These are phyloP conservation scores for Calonectria fujianensis DNA, from an alignment of 2,329 filamentous ascomycete species.

Conservation along the genomic window DNA sequence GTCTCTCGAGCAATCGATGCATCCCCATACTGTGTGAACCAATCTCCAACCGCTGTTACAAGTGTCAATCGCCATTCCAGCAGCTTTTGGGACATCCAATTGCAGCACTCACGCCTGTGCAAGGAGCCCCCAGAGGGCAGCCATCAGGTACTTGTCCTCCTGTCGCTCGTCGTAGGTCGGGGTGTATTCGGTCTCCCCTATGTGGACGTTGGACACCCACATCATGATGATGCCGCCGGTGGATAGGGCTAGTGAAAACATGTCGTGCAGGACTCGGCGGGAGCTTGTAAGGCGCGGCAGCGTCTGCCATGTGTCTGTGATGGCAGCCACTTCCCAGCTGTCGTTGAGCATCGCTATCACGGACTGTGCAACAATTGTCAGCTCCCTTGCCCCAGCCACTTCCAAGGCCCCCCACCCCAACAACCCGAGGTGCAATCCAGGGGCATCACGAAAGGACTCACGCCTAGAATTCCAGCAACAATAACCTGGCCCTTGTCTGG, in stretches of 20 bases:
- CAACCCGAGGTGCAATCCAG: constrained; percentile 3
- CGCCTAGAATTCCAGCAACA: constrained; percentile 58
- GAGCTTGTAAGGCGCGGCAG: constrained; percentile 55
- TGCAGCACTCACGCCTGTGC: constrained; percentile 53
- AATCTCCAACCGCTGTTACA: constrained; percentile 52
- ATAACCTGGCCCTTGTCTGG: constrained; percentile 54
- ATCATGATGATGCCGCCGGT: constrained; percentile 60
- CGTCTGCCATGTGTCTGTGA: constrained; percentile 53
- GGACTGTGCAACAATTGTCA: constrained; percentile 46
- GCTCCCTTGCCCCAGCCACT: constrained; percentile 4
- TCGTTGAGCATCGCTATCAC: constrained; percentile 61
- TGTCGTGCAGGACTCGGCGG: constrained; percentile 58
- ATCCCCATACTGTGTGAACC: constrained; percentile 56
- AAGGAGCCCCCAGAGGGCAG: constrained; percentile 49
- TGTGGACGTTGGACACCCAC: constrained; percentile 57
- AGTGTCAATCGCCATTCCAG: constrained; percentile 12
- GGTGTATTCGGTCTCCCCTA: constrained; percentile 26
- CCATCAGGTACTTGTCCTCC: constrained; percentile 49
- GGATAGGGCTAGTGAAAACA: constrained; percentile 58
- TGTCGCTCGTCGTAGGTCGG: constrained; percentile 37
- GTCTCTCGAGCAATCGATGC: constrained; percentile 54
- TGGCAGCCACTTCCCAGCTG: constrained; percentile 60
- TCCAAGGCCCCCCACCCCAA: not conserved
- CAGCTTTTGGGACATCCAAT: not conserved
- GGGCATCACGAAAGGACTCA: constrained; percentile 48